Percentiles rank a stretch among this genome's conserved stretches.
These are phyloP conservation scores for Termitomyces sp. DNA, from an alignment of 1,284 basidiomycete species.

Conservation along the genomic window DNA sequence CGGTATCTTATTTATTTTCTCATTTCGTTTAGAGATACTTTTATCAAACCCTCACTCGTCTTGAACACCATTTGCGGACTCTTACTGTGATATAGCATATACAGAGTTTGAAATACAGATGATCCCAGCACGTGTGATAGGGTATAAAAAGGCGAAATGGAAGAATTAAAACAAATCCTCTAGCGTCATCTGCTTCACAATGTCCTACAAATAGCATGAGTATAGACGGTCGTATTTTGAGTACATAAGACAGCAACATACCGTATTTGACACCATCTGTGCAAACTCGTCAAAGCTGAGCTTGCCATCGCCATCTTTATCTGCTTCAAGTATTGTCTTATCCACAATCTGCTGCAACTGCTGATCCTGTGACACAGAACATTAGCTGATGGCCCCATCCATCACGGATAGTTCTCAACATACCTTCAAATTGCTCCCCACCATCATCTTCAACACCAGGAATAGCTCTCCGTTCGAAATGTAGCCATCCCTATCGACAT, in stretches of 20 bases:
- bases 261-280: slow-evolving; percentile 95
- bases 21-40: slow-evolving; percentile 1
- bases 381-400: slow-evolving; percentile 1
- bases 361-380: slow-evolving; percentile 63
- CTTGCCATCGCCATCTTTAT: slow-evolving; percentile 97
- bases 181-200: slow-evolving; percentile 98
- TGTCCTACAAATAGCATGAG: slow-evolving; percentile 51
- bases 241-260: slow-evolving; percentile 24
- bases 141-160: slow-evolving; percentile 11
- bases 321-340: slow-evolving; percentile 99
- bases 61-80: neutral
- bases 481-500: slow-evolving; percentile 94
- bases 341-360: slow-evolving; percentile 99
- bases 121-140: slow-evolving; percentile 7
- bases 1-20: slow-evolving; percentile 5
- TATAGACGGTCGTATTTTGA: slow-evolving; percentile 1
- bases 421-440: slow-evolving; percentile 96
- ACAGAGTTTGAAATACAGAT: slow-evolving; percentile 9
- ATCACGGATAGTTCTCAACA: slow-evolving; percentile 15
- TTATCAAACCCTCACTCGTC: neutral
- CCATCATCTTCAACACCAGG: slow-evolving; percentile 99
- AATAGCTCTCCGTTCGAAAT: slow-evolving; percentile 99
- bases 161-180: slow-evolving; percentile 77
- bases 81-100: slow-evolving; percentile 6
- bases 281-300: slow-evolving; percentile 97